phyloP scores from a whole-genome alignment of 345 rosid species.

The Ceriops decandra region DNA sequence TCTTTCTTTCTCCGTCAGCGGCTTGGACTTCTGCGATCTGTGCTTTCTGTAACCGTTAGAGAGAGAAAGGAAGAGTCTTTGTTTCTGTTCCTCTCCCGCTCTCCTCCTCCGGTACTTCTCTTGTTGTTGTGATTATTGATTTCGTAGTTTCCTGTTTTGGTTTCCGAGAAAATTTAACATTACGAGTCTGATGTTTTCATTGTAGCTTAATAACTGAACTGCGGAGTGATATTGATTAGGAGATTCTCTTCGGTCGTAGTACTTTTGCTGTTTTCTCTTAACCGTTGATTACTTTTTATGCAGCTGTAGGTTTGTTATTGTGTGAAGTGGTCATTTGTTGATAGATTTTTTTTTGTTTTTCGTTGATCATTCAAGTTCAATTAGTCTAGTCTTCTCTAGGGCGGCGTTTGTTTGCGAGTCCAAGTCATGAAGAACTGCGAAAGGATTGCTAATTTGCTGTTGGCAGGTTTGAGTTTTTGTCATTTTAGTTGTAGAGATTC shows the following conservation, averaged over 20 bases:
- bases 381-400: neutral
- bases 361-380: neutral
- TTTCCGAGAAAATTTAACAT: neutral
- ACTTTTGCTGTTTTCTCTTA: neutral
- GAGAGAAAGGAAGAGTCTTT: slow-evolving; percentile 16
- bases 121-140: neutral
- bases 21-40: slow-evolving; percentile 30
- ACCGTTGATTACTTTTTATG: neutral
- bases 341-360: neutral
- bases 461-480: slow-evolving; percentile 55
- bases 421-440: slow-evolving; percentile 68
- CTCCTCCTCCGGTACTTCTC: slow-evolving; percentile 6
- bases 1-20: neutral
- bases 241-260: neutral
- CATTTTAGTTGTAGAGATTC: neutral
- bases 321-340: neutral
- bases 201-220: neutral
- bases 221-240: neutral
- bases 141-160: neutral
- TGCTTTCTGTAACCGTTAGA: slow-evolving; percentile 14
- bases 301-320: neutral
- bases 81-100: neutral
- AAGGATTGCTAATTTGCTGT: slow-evolving; percentile 67
- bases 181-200: too few relatives aligned
- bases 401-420: neutral